A percentile compares a stretch with the other conserved stretches of the same genome.
Conservation (phyloP, 1,284 basidiomycete species). For the Schizophyllum commune region DNA sequence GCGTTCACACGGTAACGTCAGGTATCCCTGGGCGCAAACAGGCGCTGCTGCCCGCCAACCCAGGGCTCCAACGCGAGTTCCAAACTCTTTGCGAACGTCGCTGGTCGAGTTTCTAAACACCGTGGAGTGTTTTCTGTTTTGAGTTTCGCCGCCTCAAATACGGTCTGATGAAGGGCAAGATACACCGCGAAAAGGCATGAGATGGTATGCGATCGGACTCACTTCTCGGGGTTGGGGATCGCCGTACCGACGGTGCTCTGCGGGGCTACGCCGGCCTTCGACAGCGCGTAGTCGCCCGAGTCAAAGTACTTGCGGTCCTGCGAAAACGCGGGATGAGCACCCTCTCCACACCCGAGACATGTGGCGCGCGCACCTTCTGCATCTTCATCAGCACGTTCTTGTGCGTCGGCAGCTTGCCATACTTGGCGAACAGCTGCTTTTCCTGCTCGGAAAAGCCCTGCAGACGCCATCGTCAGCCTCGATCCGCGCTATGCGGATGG, state of each 20-base stretch:
- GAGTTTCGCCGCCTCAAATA: no score
- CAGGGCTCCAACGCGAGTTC: no score
- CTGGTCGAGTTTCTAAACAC: no score
- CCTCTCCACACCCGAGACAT: neutral
- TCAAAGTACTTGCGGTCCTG: slow-evolving; percentile 98
- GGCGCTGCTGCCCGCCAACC: no score
- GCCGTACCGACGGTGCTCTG: slow-evolving; percentile 87
- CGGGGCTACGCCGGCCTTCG: slow-evolving; percentile 87
- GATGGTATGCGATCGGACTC: slow-evolving; percentile 21
- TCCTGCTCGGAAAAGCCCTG: slow-evolving; percentile 88
- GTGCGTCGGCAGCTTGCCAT: slow-evolving; percentile 89
- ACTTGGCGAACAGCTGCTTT: slow-evolving; percentile 89
- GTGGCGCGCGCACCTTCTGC: slow-evolving; percentile 65
- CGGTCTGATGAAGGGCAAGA: slow-evolving; percentile 2
- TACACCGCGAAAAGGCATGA: neutral
- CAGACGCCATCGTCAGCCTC: slow-evolving; percentile 15
- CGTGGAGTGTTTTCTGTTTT: no score
- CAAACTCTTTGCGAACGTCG: no score
- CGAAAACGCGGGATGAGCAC: slow-evolving; percentile 6
- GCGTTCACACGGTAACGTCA: no score
- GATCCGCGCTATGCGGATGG: neutral
- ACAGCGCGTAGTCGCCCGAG: slow-evolving; percentile 94
- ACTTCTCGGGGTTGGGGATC: slow-evolving; percentile 95
- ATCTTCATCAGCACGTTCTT: slow-evolving; percentile 92
- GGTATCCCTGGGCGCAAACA: no score